These are phyloP conservation scores for Geosmithia putterillii DNA, from an alignment of 2,329 filamentous ascomycete species.

Conservation along the genomic window DNA sequence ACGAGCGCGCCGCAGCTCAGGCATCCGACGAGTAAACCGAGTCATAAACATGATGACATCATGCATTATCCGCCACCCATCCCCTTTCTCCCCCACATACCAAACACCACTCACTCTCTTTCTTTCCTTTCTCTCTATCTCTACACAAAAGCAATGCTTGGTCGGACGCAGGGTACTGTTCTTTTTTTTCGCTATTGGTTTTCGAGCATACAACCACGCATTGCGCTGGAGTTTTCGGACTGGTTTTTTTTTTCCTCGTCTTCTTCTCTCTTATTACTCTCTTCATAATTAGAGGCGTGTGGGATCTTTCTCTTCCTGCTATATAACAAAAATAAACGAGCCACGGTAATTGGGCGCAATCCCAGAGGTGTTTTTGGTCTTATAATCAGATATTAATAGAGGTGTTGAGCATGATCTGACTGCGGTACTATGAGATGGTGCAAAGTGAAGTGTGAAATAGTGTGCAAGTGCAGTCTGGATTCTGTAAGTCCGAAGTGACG, in stretches of 20 bases:
- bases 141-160: neutral
- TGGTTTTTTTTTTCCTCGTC: neutral
- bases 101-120: neutral
- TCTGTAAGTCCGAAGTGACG: too few relatives aligned
- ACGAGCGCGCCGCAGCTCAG: constrained; percentile 29
- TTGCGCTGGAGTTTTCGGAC: neutral
- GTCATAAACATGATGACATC: neutral
- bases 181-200: neutral
- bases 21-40: too few relatives aligned
- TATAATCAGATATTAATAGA: neutral
- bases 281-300: neutral
- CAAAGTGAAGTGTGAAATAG: too few relatives aligned
- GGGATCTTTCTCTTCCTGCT: neutral
- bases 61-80: neutral
- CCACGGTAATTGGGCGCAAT: neutral
- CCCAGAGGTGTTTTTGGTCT: neutral
- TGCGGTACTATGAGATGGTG: too few relatives aligned
- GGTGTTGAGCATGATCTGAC: too few relatives aligned
- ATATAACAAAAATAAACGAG: neutral
- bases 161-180: neutral
- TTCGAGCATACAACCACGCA: neutral
- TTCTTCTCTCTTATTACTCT: neutral
- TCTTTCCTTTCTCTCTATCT: neutral
- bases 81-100: neutral
- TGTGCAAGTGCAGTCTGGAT: too few relatives aligned